Evolutionary conservation across 495 filamentous ascomycete genomes (phyloP).

Genomic region (Penicillium verhagenii): DNA sequence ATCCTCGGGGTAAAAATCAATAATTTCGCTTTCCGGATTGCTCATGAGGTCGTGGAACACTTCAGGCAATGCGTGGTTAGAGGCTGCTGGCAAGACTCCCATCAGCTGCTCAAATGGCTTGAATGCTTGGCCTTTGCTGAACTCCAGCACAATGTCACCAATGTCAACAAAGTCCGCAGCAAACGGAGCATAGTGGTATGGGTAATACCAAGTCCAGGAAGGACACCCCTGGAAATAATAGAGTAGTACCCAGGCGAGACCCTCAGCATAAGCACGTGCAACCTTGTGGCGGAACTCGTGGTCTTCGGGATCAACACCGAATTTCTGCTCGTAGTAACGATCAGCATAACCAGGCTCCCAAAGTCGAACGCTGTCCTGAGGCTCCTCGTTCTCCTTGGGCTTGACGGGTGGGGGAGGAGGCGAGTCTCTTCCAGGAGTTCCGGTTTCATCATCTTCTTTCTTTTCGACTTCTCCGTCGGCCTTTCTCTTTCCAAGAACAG

Average conservation of each 20-base stretch:
- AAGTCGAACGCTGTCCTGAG: constrained; percentile 78
- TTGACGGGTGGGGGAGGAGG: constrained; percentile 39
- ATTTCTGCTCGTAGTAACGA: constrained; percentile 97
- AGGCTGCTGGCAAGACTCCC: constrained; percentile 92
- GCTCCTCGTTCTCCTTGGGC: constrained; percentile 55
- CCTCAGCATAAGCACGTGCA: constrained; percentile 90
- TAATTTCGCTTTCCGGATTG: constrained; percentile 80
- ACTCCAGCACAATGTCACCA: constrained; percentile 71
- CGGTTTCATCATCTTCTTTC: constrained; percentile 54
- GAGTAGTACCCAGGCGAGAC: constrained; percentile 93
- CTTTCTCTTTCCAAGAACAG: constrained; percentile 61
- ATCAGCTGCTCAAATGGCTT: constrained; percentile 96
- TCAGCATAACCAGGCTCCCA: constrained; percentile 97
- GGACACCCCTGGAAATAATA: constrained; percentile 99
- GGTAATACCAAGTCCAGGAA: constrained; percentile 98
- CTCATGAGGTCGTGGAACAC: constrained; percentile 89
- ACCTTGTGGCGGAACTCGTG: constrained; percentile 88
- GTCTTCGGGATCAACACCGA: constrained; percentile 78
- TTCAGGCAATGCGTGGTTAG: constrained; percentile 84
- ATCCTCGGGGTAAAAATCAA: constrained; percentile 95
- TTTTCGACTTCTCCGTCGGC: constrained; percentile 54
- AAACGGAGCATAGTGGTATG: constrained; percentile 97
- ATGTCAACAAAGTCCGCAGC: constrained; percentile 92
- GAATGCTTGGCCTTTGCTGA: constrained; percentile 84
- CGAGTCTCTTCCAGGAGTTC: constrained; percentile 58